phyloP scores from a whole-genome alignment of 805 yeast species.

The Torulaspora maleeae region DNA sequence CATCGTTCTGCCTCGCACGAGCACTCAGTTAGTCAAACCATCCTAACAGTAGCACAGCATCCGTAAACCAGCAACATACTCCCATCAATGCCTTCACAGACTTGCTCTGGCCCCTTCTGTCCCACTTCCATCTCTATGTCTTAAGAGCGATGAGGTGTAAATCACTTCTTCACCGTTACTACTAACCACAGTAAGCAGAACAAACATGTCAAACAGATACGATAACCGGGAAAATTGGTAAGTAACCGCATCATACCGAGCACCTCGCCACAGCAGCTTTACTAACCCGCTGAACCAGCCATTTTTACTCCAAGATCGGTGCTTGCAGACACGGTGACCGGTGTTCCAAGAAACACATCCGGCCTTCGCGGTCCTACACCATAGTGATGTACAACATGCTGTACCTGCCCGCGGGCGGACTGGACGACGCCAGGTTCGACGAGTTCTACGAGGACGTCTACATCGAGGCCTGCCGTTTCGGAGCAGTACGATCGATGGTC shows the following conservation, averaged over 20 bases:
- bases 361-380: slow-evolving; percentile 62
- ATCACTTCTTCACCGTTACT: not conserved
- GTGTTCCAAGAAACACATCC: slow-evolving; percentile 69
- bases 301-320: slow-evolving; percentile 77
- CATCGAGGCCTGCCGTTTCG: slow-evolving; percentile 49
- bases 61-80: slow-evolving; percentile 7
- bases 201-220: slow-evolving; percentile 5
- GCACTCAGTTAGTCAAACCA: slow-evolving; percentile 5
- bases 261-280: not conserved
- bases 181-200: not conserved
- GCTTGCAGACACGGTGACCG: slow-evolving; percentile 91
- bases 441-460: slow-evolving; percentile 69
- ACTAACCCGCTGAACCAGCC: slow-evolving; percentile 33
- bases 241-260: not conserved
- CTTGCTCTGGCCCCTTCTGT: not conserved
- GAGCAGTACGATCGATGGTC: slow-evolving; percentile 54
- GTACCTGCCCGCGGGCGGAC: slow-evolving; percentile 62
- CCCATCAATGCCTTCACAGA: slow-evolving; percentile 5
- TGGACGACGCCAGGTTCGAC: slow-evolving; percentile 47
- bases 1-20: slow-evolving; percentile 46
- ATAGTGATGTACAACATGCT: slow-evolving; percentile 47
- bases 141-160: slow-evolving; percentile 4
- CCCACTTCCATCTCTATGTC: not conserved
- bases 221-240: slow-evolving; percentile 21
- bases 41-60: no score